phyloP scores from a whole-genome alignment of 1,139 yeast genomes.

The Hansenula sp. region DNA sequence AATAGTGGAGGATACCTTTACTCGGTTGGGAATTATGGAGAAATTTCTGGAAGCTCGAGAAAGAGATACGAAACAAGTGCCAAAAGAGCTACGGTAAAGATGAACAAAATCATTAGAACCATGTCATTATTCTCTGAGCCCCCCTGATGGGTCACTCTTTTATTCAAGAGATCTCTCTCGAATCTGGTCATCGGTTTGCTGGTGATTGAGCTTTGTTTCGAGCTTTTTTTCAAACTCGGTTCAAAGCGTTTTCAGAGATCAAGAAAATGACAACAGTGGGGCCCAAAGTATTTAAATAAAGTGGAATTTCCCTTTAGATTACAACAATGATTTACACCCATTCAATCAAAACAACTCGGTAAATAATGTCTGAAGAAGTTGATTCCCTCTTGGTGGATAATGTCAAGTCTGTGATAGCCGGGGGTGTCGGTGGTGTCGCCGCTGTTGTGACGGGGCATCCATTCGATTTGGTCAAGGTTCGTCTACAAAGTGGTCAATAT shows the following conservation, averaged over 20 bases:
- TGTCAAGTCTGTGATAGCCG: slow-evolving; percentile 80
- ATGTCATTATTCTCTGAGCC: no score
- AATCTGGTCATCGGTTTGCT: not conserved
- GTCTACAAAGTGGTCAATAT: slow-evolving; percentile 65
- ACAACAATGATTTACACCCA: no score
- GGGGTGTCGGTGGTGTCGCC: slow-evolving; percentile 82
- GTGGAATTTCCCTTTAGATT: no score
- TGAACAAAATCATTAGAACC: no score
- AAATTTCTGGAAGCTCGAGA: not conserved
- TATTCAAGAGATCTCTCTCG: no score
- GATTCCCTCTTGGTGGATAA: slow-evolving; percentile 38
- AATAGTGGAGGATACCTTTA: no score
- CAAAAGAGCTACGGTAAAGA: not conserved
- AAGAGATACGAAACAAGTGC: not conserved
- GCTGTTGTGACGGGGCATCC: slow-evolving; percentile 96
- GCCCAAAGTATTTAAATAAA: not conserved
- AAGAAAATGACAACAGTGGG: not conserved
- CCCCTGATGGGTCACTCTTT: no score
- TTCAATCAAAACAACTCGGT: no score
- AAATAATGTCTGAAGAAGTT: slow-evolving; percentile 33
- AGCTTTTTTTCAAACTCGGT: not conserved
- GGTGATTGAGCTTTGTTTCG: not conserved
- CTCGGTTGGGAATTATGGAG: not conserved
- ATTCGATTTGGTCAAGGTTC: slow-evolving; percentile 87
- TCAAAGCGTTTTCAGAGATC: not conserved